Conservation (phyloP, 2,329 filamentous ascomycete species). For the Colletotrichum sp. region DNA sequence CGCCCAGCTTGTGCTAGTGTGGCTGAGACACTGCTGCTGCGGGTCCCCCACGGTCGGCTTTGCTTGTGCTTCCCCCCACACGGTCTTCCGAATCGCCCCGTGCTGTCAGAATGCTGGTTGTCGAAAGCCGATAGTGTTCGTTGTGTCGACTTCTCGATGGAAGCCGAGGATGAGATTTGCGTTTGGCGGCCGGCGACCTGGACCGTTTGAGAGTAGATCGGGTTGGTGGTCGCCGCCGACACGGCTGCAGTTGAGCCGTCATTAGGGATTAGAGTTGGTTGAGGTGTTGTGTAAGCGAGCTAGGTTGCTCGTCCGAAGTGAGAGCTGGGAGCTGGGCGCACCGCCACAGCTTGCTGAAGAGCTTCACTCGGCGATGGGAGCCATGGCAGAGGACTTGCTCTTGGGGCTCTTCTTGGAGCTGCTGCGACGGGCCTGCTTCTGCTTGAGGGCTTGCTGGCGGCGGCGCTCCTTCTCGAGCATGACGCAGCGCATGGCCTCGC, state of each 20-base stretch:
- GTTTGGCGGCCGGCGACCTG: background rate
- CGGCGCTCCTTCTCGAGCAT: slow-evolving; percentile 61
- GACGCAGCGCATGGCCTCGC: slow-evolving; percentile 56
- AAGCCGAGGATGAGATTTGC: background rate
- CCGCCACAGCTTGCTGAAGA: background rate
- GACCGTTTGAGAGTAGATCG: background rate
- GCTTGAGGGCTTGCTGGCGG: slow-evolving; percentile 38
- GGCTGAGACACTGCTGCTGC: slow-evolving; percentile 13
- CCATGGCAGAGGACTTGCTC: slow-evolving; percentile 54
- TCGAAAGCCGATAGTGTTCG: background rate
- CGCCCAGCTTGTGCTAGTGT: slow-evolving; percentile 16
- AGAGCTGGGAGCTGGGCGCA: background rate
- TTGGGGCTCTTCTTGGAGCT: slow-evolving; percentile 56
- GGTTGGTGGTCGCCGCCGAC: background rate
- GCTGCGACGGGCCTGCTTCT: slow-evolving; percentile 39
- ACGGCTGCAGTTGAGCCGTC: background rate
- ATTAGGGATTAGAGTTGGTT: slow-evolving; percentile 15
- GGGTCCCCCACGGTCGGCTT: slow-evolving; percentile 15
- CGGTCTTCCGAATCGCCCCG: background rate
- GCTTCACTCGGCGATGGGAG: slow-evolving; percentile 56
- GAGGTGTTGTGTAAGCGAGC: background rate
- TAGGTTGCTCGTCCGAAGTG: slow-evolving; percentile 4
- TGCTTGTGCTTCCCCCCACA: slow-evolving; percentile 13
- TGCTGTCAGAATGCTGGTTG: background rate
- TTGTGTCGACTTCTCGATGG: background rate